phyloP scores from a whole-genome alignment of 768 basidiomycete genomes.

The Leccinum ochraceum region DNA sequence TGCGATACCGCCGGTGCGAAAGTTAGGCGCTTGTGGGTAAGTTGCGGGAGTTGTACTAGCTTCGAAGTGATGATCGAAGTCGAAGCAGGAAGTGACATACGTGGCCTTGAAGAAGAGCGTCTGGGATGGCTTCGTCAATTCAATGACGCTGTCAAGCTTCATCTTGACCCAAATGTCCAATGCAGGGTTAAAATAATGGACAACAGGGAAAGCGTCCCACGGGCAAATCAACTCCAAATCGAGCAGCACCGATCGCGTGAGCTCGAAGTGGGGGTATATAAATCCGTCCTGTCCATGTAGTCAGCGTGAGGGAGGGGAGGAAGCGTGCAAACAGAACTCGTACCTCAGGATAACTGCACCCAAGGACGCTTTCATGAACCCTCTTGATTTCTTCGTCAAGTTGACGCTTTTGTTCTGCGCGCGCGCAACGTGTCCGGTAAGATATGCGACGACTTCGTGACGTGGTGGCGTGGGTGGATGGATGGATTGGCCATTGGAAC shows the following conservation, averaged over 20 bases:
- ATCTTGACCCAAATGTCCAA: neutral
- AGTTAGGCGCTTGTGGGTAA: too few relatives aligned
- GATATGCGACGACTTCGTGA: neutral
- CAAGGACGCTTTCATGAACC: neutral
- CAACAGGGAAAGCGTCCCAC: neutral
- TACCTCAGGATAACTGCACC: neutral
- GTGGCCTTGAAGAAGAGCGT: neutral
- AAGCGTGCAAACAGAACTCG: neutral
- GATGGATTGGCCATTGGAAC: neutral
- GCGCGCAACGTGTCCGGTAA: neutral
- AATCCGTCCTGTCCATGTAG: neutral
- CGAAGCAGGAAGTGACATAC: neutral
- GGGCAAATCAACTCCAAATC: neutral
- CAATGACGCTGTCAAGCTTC: neutral
- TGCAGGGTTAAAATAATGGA: neutral
- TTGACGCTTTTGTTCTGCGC: neutral
- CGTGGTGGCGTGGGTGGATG: neutral
- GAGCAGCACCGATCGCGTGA: neutral
- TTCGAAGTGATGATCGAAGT: neutral
- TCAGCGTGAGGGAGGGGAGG: neutral
- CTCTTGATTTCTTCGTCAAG: neutral
- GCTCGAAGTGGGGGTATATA: neutral
- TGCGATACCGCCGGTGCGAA: too few relatives aligned
- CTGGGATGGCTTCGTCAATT: neutral
- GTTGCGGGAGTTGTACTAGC: neutral